Conservation (phyloP, 176 grass and related monocot species). For the Ananas comosus region DNA sequence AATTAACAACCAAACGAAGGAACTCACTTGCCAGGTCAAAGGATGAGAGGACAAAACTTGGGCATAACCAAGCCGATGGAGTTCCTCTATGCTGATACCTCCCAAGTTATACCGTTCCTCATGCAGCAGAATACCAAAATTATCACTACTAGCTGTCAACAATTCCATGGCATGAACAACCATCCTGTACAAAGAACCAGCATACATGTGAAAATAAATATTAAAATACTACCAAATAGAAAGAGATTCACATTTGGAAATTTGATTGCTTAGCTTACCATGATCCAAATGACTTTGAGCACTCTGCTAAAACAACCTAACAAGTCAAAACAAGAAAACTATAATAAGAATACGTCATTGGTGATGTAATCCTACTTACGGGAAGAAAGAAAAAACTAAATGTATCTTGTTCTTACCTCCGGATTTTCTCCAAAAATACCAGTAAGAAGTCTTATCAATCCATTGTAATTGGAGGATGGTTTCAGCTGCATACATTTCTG, state of each 20-base stretch:
- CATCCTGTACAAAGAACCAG: conserved; percentile 48
- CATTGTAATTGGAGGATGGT: conserved; percentile 44
- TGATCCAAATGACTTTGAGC: conserved; percentile 72
- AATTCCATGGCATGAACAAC: conserved; percentile 85
- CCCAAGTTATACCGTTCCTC: conserved; percentile 72
- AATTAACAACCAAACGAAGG: conserved; percentile 1
- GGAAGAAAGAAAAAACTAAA: conserved; percentile 8
- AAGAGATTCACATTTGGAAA: not conserved
- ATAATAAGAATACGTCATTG: not conserved
- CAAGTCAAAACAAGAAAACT: conserved; percentile 26
- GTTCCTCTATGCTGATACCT: conserved; percentile 78
- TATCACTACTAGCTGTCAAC: conserved; percentile 71
- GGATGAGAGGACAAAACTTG: conserved; percentile 92
- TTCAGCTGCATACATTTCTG: conserved; percentile 87
- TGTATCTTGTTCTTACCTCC: conserved; percentile 40
- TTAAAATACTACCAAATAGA: not conserved
- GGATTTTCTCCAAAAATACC: conserved; percentile 86
- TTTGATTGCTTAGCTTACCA: conserved; percentile 48
- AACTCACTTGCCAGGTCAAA: conserved; percentile 92
- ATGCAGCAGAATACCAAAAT: conserved; percentile 69
- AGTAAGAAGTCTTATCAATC: conserved; percentile 62
- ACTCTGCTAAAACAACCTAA: conserved; percentile 89
- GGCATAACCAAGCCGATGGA: conserved; percentile 80
- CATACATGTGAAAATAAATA: not conserved
- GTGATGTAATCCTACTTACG: conserved; percentile 6